Conservation (phyloP, 139 green algal species). For the Chlamydomonas sphaeroides region DNA sequence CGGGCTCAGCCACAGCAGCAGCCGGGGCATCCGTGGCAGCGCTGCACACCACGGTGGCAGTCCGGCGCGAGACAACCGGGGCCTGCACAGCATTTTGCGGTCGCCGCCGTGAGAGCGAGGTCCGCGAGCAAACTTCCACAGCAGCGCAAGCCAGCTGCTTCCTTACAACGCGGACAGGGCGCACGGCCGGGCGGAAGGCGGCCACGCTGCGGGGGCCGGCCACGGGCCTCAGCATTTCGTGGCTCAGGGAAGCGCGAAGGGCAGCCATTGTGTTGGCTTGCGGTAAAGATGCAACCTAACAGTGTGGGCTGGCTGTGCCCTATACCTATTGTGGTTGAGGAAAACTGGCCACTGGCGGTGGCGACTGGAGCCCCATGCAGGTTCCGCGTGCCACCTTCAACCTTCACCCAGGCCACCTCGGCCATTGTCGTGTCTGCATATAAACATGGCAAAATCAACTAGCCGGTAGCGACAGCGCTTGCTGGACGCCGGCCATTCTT, state of each 20-base stretch:
- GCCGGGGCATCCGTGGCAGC: conserved; percentile 57
- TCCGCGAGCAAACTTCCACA: too few relatives aligned
- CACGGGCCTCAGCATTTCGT: conserved; percentile 12
- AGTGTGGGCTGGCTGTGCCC: too few relatives aligned
- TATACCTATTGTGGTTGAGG: too few relatives aligned
- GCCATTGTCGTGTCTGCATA: too few relatives aligned
- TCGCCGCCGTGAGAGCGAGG: neutral
- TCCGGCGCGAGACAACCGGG: conserved; percentile 41
- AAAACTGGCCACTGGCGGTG: too few relatives aligned
- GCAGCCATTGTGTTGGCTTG: conserved; percentile 4
- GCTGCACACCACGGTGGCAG: conserved; percentile 42
- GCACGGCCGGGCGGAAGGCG: conserved; percentile 36
- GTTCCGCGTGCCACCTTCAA: too few relatives aligned
- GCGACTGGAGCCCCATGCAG: too few relatives aligned
- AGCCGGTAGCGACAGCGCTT: too few relatives aligned
- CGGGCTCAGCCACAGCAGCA: conserved; percentile 21
- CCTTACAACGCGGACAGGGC: conserved; percentile 40
- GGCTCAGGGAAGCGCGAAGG: conserved; percentile 12
- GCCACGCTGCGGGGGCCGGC: conserved; percentile 13
- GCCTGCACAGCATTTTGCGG: conserved; percentile 40
- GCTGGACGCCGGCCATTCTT: too few relatives aligned
- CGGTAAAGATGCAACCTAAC: neutral
- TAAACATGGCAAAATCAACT: too few relatives aligned
- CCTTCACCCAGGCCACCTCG: too few relatives aligned
- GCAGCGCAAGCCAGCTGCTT: too few relatives aligned